phyloP scores from a whole-genome alignment of 2,329 filamentous ascomycete genomes.

The Nothomitra cinnamomea region DNA sequence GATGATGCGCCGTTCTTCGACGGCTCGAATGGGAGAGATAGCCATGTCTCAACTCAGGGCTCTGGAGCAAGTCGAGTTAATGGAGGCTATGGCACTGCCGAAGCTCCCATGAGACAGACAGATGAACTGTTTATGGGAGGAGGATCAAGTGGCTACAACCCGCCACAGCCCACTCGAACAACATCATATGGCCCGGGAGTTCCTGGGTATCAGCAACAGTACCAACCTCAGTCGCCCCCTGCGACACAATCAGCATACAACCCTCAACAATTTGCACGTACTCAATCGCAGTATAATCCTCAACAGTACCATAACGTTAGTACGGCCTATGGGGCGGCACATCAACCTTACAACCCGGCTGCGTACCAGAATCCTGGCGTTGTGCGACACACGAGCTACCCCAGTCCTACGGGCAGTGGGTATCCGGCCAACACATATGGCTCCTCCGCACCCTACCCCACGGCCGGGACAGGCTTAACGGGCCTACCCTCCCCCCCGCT shows the following conservation, averaged over 20 bases:
- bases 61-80: slow-evolving; percentile 22
- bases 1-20: slow-evolving; percentile 37
- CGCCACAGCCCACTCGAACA: slow-evolving; percentile 7
- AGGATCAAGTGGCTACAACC: slow-evolving; percentile 8
- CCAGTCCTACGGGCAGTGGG: background rate
- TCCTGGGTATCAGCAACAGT: slow-evolving; percentile 33
- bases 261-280: slow-evolving; percentile 40
- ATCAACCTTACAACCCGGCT: slow-evolving; percentile 33
- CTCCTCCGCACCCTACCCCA: background rate
- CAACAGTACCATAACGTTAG: slow-evolving; percentile 28
- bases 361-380: slow-evolving; percentile 19
- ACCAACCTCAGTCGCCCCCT: slow-evolving; percentile 25
- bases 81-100: slow-evolving; percentile 14
- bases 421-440: background rate
- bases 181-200: slow-evolving; percentile 3
- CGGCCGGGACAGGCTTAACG: background rate
- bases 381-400: background rate
- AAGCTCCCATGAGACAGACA: slow-evolving; percentile 20
- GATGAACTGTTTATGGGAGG: slow-evolving; percentile 47
- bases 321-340: slow-evolving; percentile 11
- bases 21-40: slow-evolving; percentile 27
- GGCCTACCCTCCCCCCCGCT: background rate
- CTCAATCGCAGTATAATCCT: slow-evolving; percentile 27
- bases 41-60: slow-evolving; percentile 15
- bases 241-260: slow-evolving; percentile 39